Evolutionary conservation across 2,329 filamentous ascomycete genomes (phyloP), one percentile per base, ranked within the genome.

Genomic region (Thermothelomyces thermophilus): DNA sequence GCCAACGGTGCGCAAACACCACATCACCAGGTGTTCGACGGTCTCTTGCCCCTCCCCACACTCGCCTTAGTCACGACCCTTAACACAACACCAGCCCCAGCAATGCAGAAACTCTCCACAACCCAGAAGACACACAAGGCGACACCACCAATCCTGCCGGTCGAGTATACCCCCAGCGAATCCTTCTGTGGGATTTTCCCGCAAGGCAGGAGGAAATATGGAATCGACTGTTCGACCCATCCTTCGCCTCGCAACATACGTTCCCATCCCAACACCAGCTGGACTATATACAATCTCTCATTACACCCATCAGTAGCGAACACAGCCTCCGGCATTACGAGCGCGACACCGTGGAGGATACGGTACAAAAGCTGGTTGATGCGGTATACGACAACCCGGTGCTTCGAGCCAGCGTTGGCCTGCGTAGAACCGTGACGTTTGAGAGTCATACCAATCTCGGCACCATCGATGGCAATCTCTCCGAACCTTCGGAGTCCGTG

Each of bases 381-480:
- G 33, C 41, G 30, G 54, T 59, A 2, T 63, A 59, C 20, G 48
- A 62, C 1, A 48, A 72, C 34, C 13, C 56, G 10, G 16, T 42
- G 10, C 53, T 71, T 10, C 61, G 63, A 41, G 39, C 43, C 11
- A 17, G 36, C 26, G 59, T 72, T n/a, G 61, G 59, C 20, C 51
- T 72, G 3, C 30, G 49, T 13, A 65, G 66, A 43, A 62, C 61
- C 1, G 57, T 69, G 24, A 64, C 62, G 2, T 71, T 71, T 39
- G 60, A 69, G 50, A 69, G 63, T 55, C 60, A 69, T 42, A 67
- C 60, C 2, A 69, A 68, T 46, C 58, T 67, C 14, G 60, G 63
- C 3, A 28, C 20, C 33, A 51, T 36, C 30, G 57, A 62, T 11
- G 48, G 62, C 41, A 48, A 36, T 41, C 40, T 64, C 16, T 61